Percentiles rank a stretch among this genome's conserved stretches.
These are phyloP conservation scores for Nannizziopsis barbatae DNA, from an alignment of 2,329 filamentous ascomycete species.

Conservation along the genomic window DNA sequence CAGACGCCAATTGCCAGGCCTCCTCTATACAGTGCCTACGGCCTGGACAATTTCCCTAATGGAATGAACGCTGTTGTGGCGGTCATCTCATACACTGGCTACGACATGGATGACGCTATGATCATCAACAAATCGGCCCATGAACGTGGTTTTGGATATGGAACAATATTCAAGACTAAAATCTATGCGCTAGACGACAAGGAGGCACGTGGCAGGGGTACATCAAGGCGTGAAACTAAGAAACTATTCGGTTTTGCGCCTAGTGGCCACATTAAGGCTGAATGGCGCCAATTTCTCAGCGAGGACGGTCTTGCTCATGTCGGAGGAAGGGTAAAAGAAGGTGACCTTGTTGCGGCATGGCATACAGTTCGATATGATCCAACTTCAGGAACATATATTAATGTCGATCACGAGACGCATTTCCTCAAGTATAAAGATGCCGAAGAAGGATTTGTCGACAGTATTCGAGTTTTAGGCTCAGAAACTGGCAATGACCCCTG, in stretches of 20 bases:
- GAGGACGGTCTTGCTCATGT: constrained; percentile 77
- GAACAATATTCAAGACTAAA: constrained; percentile 97
- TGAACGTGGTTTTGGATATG: constrained; percentile 89
- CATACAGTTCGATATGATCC: constrained; percentile 73
- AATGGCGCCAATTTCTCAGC: constrained; percentile 63
- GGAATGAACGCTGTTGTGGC: constrained; percentile 91
- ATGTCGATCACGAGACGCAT: constrained; percentile 73
- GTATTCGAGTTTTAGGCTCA: constrained; percentile 78
- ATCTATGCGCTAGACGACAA: constrained; percentile 78
- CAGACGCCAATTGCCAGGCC: constrained; percentile 90
- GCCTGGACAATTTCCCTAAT: constrained; percentile 96
- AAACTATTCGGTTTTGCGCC: constrained; percentile 90
- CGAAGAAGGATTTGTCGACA: constrained; percentile 80
- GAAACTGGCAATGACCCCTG: constrained; percentile 73
- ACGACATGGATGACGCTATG: constrained; percentile 99
- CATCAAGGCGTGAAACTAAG: constrained; percentile 56
- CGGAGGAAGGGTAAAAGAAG: constrained; percentile 64
- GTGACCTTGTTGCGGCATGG: constrained; percentile 78
- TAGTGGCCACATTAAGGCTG: constrained; percentile 57
- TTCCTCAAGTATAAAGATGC: constrained; percentile 91
- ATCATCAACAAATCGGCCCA: constrained; percentile 96
- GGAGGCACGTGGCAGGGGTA: constrained; percentile 50
- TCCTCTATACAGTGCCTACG: constrained; percentile 89
- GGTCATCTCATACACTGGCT: constrained; percentile 96
- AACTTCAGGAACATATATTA: constrained; percentile 61